These are phyloP conservation scores for Chlorella sp. DNA, from an alignment of 139 green algal genomes.

Conservation along the genomic window DNA sequence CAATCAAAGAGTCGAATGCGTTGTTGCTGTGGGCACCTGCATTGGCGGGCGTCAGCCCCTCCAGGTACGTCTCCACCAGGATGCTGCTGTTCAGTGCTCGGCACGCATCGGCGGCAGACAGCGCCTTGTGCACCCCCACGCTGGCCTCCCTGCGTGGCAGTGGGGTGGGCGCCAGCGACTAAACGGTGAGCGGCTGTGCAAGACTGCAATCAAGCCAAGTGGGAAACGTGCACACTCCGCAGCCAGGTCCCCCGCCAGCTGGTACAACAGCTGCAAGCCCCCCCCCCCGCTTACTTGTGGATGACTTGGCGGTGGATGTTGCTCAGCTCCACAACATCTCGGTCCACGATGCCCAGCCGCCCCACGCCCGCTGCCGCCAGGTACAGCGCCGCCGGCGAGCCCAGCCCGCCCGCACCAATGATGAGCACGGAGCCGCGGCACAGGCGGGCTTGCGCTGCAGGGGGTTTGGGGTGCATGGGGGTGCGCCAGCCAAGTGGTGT, in stretches of 20 bases:
- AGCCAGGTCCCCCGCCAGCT: too few relatives aligned
- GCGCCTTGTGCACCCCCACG: slow-evolving; percentile 83
- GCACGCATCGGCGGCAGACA: slow-evolving; percentile 72
- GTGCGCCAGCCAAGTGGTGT: neutral
- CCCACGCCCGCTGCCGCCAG: slow-evolving; percentile 87
- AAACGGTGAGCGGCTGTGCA: neutral
- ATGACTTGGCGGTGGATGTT: slow-evolving; percentile 93
- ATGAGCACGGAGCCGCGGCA: slow-evolving; percentile 78
- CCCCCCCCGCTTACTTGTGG: slow-evolving; percentile 56
- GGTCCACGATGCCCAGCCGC: slow-evolving; percentile 84
- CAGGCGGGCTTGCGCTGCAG: slow-evolving; percentile 75
- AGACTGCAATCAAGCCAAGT: too few relatives aligned
- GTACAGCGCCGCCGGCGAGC: slow-evolving; percentile 88
- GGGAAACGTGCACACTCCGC: too few relatives aligned
- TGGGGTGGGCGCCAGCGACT: too few relatives aligned
- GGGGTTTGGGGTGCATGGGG: neutral
- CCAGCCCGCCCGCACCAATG: slow-evolving; percentile 90
- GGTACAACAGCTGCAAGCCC: too few relatives aligned
- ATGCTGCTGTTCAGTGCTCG: slow-evolving; percentile 76
- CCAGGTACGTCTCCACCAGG: slow-evolving; percentile 60
- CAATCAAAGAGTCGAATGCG: too few relatives aligned
- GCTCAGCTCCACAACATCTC: slow-evolving; percentile 85
- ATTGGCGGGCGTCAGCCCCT: slow-evolving; percentile 76
- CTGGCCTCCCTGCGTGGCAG: slow-evolving; percentile 51
- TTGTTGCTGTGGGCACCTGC: too few relatives aligned